Percentiles rank a stretch among this genome's conserved stretches.
Conservation (phyloP, 208 protist species). For the Trypanosoma conorhini region DNA sequence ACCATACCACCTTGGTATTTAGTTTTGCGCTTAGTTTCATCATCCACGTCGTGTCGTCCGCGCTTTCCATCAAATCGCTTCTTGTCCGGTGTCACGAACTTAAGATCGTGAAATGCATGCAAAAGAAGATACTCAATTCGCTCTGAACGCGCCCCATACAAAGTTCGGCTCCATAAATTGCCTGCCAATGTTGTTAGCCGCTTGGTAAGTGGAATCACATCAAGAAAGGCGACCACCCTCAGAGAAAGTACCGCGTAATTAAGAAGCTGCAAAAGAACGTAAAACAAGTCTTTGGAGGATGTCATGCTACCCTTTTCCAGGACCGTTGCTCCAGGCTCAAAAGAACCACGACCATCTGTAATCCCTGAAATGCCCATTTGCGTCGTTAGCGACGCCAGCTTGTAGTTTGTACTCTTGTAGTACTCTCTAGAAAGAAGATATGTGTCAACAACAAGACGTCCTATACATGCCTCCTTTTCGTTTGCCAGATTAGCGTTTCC, state of each 20-base stretch:
- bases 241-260: conserved; percentile 83
- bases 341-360: conserved; percentile 45
- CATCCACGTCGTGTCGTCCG: conserved; percentile 49
- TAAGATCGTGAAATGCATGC: conserved; percentile 95
- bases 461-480: conserved; percentile 89
- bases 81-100: conserved; percentile 97
- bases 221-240: conserved; percentile 92
- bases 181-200: conserved; percentile 97
- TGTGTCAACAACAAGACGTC: conserved; percentile 95
- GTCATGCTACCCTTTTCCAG: conserved; percentile 51
- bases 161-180: conserved; percentile 96
- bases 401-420: conserved; percentile 92
- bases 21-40: conserved; percentile 79
- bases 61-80: conserved; percentile 62
- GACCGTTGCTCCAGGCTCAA: conserved; percentile 65
- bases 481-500: conserved; percentile 45
- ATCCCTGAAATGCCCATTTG: conserved; percentile 81
- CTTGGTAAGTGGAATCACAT: conserved; percentile 97
- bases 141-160: conserved; percentile 95
- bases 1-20: conserved; percentile 96
- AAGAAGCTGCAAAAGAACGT: conserved; percentile 61
- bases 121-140: conserved; percentile 99
- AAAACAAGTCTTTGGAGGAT: conserved; percentile 52
- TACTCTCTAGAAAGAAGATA: conserved; percentile 94
- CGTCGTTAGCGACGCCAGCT: conserved; percentile 68